Base-by-base conservation (phyloP, 495 filamentous ascomycete species). In the Penicillium paxilli region DNA sequence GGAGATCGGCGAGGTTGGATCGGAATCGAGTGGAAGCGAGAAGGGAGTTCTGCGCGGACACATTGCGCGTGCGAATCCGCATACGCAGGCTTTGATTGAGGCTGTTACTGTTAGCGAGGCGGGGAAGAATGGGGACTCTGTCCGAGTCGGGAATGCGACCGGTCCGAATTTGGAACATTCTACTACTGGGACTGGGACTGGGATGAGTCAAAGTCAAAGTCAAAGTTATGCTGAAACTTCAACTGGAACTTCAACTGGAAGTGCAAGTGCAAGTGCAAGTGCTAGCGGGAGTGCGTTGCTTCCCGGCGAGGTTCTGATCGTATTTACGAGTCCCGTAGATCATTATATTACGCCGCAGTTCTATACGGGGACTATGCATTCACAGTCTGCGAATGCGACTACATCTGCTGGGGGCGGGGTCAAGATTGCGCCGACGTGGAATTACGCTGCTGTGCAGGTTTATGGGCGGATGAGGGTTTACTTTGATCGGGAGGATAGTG, bases 341-440 rank as follows among this genome's bases (percentile, higher is more conserved):
- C 76, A 81, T 62, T 86, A 86, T 55, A 75, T 86, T 30, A 81
- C 81, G 10, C 82, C 83, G 7, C 79, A 83, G 38, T 84, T 83
- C 66, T 86, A 84, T 64, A 71, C 65, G 10, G 75, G 80, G 54
- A 81, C 82, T 7, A 85, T 85, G 55, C n/a, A n/a, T n/a, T n/a
- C n/a, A n/a, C n/a, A n/a, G n/a, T n/a, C n/a, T n/a, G n/a, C n/a
- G n/a, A n/a, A n/a, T n/a, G n/a, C n/a, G n/a, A n/a, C n/a, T n/a
- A n/a, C n/a, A n/a, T n/a, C n/a, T n/a, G n/a, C n/a, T n/a, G 80
- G 77, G 3, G 81, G 75, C 0, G 80, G 73, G 5, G n/a, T n/a
- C n/a, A 86, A 84, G 54, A 81, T 85, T 1, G 82, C 83, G 3
- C 81, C 81, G 1, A 86, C 83, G 5, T 86, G 83, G 83, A 80